These are phyloP conservation scores for Pseudomicrostroma phylloplanum DNA, from an alignment of 1,284 basidiomycete species.

Conservation along the genomic window DNA sequence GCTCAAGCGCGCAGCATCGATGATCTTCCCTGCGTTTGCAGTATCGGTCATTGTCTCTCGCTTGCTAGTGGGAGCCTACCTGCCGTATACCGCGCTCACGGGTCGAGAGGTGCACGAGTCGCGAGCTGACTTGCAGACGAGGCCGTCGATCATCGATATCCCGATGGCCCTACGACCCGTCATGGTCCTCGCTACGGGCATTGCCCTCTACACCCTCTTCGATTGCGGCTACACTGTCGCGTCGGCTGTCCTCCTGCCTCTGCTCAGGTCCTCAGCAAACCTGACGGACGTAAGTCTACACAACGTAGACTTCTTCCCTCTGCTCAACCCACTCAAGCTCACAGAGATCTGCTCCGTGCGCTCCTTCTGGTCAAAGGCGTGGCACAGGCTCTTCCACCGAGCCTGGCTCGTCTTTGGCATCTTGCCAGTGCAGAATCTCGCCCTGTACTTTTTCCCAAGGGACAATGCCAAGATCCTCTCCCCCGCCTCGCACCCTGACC, in stretches of 20 bases:
- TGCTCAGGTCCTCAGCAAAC: conserved; percentile 16
- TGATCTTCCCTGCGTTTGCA: conserved; percentile 23
- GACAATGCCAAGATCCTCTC: not conserved
- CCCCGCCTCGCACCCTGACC: conserved; percentile 23
- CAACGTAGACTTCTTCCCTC: conserved; percentile 34
- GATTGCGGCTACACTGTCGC: conserved; percentile 33
- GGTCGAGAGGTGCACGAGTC: conserved; percentile 11
- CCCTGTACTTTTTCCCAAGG: conserved; percentile 16
- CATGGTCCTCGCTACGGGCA: conserved; percentile 28
- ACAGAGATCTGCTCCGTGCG: conserved; percentile 23
- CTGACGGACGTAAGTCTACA: conserved; percentile 10
- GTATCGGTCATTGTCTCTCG: conserved; percentile 20
- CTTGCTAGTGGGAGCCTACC: not conserved
- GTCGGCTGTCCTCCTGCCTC: conserved; percentile 24
- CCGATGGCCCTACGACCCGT: conserved; percentile 16
- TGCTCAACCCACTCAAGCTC: conserved; percentile 27
- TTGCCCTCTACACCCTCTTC: conserved; percentile 30
- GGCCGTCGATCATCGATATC: conserved; percentile 23
- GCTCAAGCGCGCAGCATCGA: conserved; percentile 22
- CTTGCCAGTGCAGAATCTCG: conserved; percentile 24
- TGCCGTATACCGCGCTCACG: not conserved
- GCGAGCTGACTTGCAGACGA: conserved; percentile 4
- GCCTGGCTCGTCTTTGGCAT: conserved; percentile 29
- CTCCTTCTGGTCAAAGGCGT: conserved; percentile 27
- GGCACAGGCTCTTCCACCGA: conserved; percentile 30